Evolutionary conservation across 164 flowering plant species (phyloP).

Genomic region (Echeveria elegans): DNA sequence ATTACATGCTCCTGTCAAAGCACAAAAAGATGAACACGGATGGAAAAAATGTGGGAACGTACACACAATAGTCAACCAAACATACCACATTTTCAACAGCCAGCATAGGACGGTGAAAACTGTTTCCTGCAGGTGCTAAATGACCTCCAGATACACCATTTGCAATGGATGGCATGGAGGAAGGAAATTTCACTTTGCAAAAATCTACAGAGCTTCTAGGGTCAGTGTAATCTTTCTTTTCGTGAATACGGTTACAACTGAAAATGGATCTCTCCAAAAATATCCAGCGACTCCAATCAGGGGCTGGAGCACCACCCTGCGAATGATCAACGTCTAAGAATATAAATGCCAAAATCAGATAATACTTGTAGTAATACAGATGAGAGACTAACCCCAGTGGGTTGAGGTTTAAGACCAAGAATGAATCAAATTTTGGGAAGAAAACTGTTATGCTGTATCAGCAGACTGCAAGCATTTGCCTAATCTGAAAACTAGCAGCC

Average conservation of each 20-base stretch:
- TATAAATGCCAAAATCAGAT: not conserved
- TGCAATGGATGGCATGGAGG: constrained; percentile 12
- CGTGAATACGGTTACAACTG: constrained; percentile 13
- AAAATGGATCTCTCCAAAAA: constrained; percentile 30
- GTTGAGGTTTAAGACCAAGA: not conserved
- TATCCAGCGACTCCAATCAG: constrained; percentile 74
- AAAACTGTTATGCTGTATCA: not conserved
- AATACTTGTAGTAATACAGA: not conserved
- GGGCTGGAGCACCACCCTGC: constrained; percentile 39
- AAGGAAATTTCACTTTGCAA: constrained; percentile 18
- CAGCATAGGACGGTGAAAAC: constrained; percentile 8
- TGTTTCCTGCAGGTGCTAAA: not conserved
- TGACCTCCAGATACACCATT: not conserved
- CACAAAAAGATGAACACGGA: not conserved
- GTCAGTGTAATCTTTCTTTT: constrained; percentile 20
- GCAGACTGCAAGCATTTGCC: not conserved
- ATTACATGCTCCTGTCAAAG: constrained; percentile 23
- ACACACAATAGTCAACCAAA: not conserved
- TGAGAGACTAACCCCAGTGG: not conserved
- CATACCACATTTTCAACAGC: constrained; percentile 18
- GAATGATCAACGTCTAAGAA: constrained; percentile 3
- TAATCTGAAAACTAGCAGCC: not conserved
- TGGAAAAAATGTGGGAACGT: not conserved
- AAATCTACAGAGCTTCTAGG: constrained; percentile 32
- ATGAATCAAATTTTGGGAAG: not conserved